Evolutionary conservation across 345 rosid species (phyloP), one percentile per base, ranked within the genome.

Genomic region (Populus tremula): DNA sequence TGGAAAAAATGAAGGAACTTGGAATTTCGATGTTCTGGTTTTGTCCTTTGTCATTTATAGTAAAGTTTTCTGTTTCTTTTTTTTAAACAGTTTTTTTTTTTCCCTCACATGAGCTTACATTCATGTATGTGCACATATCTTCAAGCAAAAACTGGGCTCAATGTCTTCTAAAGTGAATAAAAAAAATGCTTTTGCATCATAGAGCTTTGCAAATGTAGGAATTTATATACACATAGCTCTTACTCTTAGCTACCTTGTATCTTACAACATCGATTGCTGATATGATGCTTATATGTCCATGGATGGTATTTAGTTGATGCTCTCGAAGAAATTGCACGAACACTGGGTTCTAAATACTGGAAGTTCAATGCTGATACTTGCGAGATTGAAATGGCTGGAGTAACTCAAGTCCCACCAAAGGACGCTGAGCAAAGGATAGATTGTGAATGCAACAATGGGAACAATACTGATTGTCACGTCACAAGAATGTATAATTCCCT

Each of bases 261-360:
- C 36, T 61, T 7, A 41, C 69, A 79, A 35, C 63, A 62, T 3
- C 74, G 5, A 45, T 23, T 72, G 71, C 21, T 29, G 77, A 8
- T 72, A 54, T 69, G 77, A 38, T 78, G 25, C 65, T 80, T 77
- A 76, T 50, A 69, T 74, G 50, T 50, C 45, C 74, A 38, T 86
- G 80, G 43, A 56, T 83, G 72, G 31, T 69, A 27, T 31, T 23
- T 77, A 89, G 92, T 87, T 81, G 85, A 88, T 78, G 88, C 86
- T 69, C 87, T 91, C 62, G 80, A 80, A 35, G 84, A 86, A 79
- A 87, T 88, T 49, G 82, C 76, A 2, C 81, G 25, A 71, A 76
- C 89, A 18, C 67, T 89, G 91, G 93, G 95, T 29, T 84, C 83
- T 1, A 81, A 54, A 43, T 36, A 70, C 81, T 88, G 90, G 95